Evolutionary conservation across 2,329 filamentous ascomycete species (phyloP).

Genomic region (Fusarium phyllophilum): DNA sequence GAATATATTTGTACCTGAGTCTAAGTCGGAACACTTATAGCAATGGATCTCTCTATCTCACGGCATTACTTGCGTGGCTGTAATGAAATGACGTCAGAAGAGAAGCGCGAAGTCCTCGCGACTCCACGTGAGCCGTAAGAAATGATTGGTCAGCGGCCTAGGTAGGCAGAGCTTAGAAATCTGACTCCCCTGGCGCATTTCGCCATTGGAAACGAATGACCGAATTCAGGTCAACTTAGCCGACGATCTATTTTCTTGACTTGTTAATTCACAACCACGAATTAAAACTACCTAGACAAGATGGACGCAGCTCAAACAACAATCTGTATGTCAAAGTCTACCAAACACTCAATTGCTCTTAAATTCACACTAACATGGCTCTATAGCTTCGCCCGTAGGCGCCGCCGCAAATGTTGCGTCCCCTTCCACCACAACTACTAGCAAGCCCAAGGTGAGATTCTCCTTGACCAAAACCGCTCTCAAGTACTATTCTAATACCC

Average conservation of each 20-base stretch:
- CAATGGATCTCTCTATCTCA: not conserved
- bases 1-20: not conserved
- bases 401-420: slow-evolving; percentile 45
- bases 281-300: slow-evolving; percentile 22
- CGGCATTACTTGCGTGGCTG: not conserved
- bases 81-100: slow-evolving; percentile 43
- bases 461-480: slow-evolving; percentile 4
- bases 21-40: not conserved
- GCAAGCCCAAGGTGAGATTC: slow-evolving; percentile 57
- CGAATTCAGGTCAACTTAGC: slow-evolving; percentile 17
- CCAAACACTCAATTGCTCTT: not conserved
- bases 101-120: slow-evolving; percentile 33
- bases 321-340: slow-evolving; percentile 37
- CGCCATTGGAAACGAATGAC: slow-evolving; percentile 40
- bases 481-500: slow-evolving; percentile 21
- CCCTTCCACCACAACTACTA: slow-evolving; percentile 40
- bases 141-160: slow-evolving; percentile 44
- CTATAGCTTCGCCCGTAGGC: slow-evolving; percentile 33
- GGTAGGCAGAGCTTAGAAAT: slow-evolving; percentile 46
- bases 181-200: slow-evolving; percentile 29
- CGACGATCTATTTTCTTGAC: slow-evolving; percentile 19
- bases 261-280: slow-evolving; percentile 33
- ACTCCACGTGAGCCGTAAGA: slow-evolving; percentile 43
- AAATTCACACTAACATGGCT: slow-evolving; percentile 6
- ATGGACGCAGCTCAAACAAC: slow-evolving; percentile 48